Evolutionary conservation across 1,284 basidiomycete species (phyloP).

Genomic region (Sporisorium graminicola): DNA sequence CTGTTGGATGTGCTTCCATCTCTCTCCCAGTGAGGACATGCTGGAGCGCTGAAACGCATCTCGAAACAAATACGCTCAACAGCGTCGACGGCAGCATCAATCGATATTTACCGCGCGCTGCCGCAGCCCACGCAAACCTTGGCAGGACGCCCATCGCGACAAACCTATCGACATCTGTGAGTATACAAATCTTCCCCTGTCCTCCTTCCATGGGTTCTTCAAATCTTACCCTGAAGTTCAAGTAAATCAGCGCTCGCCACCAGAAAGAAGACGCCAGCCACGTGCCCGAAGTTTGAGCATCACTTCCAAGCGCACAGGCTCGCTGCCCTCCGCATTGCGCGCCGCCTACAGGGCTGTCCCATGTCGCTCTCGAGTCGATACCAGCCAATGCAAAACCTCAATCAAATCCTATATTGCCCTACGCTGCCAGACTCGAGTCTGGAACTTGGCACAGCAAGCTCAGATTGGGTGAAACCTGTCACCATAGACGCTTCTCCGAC

Average conservation of each 20-base stretch:
- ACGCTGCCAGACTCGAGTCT: no score
- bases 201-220: background rate
- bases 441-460: no score
- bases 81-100: background rate
- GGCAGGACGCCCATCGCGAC: background rate
- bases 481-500: no score
- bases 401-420: background rate
- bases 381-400: background rate
- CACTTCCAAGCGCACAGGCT: background rate
- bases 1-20: background rate
- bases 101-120: background rate
- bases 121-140: background rate
- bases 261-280: background rate
- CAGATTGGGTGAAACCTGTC: no score
- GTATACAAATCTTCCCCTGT: background rate
- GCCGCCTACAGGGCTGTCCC: background rate
- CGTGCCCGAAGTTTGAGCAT: background rate
- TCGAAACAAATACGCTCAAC: background rate
- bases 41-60: background rate
- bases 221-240: background rate
- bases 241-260: background rate
- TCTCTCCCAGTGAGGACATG: background rate
- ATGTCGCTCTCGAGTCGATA: background rate
- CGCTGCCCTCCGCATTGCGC: background rate
- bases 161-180: background rate